These are phyloP conservation scores for Naganishia randhawae DNA, from an alignment of 768 basidiomycete genomes.

Conservation along the genomic window DNA sequence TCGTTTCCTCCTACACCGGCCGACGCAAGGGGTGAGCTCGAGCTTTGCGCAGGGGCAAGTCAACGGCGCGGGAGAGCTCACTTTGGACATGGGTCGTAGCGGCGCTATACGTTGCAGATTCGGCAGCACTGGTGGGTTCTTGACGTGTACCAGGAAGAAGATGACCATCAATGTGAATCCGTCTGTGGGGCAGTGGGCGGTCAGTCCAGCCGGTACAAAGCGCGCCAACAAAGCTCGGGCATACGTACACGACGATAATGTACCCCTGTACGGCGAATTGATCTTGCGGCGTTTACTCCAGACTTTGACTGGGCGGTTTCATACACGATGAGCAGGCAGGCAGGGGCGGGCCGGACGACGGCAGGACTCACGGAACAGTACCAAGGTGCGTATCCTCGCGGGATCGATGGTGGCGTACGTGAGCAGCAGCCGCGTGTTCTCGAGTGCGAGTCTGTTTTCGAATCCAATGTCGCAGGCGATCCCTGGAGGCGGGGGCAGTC, in stretches of 20 bases:
- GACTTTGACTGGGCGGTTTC: conserved; percentile 75
- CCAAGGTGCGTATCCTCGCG: conserved; percentile 83
- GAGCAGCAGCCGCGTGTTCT: conserved; percentile 92
- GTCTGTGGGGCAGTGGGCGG: conserved; percentile 50
- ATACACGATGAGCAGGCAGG: too few relatives aligned
- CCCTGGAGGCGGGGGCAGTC: conserved; percentile 72
- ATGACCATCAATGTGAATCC: conserved; percentile 97
- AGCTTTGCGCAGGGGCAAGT: background rate
- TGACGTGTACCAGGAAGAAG: conserved; percentile 95
- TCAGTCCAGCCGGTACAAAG: background rate
- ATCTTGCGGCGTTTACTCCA: conserved; percentile 99
- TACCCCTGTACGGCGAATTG: conserved; percentile 96
- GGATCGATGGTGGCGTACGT: conserved; percentile 98
- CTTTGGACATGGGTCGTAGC: conserved; percentile 75
- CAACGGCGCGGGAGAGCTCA: conserved; percentile 44
- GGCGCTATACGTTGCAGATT: conserved; percentile 95
- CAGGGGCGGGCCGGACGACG: too few relatives aligned
- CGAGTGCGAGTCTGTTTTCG: conserved; percentile 91
- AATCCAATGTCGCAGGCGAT: conserved; percentile 99
- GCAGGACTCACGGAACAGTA: conserved; percentile 88
- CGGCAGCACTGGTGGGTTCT: conserved; percentile 91
- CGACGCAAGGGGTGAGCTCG: conserved; percentile 27
- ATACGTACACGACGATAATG: conserved; percentile 70
- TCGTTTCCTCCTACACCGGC: conserved; percentile 32
- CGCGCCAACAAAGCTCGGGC: background rate